Evolutionary conservation across 2,329 filamentous ascomycete genomes (phyloP).

Genomic region (Talaromyces sp.): DNA sequence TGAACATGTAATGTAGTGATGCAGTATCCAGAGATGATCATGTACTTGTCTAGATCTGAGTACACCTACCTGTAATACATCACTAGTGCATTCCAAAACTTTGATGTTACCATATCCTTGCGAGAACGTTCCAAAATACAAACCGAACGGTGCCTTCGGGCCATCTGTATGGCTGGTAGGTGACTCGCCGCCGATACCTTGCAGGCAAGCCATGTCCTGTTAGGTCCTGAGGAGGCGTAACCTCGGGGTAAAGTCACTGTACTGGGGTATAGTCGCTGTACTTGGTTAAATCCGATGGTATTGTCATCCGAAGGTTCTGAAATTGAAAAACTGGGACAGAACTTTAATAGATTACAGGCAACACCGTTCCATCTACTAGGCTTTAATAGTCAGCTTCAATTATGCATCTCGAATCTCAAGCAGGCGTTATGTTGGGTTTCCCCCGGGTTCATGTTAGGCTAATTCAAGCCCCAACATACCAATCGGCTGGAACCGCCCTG

Average conservation of each 20-base stretch:
- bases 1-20: not conserved
- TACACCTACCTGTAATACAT: not conserved
- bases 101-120: not conserved
- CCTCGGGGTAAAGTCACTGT: not conserved
- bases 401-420: not conserved
- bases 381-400: not conserved
- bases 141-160: not conserved
- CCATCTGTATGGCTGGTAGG: not conserved
- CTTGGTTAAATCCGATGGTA: not conserved
- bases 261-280: not conserved
- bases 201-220: not conserved
- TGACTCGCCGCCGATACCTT: not conserved
- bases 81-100: not conserved
- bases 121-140: not conserved
- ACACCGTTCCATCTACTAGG: not conserved
- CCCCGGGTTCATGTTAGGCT: not conserved
- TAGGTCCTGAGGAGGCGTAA: not conserved
- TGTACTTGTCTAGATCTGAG: not conserved
- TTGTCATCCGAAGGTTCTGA: not conserved
- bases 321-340: not conserved
- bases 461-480: not conserved
- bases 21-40: not conserved
- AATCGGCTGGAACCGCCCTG: not conserved
- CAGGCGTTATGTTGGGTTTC: not conserved
- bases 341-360: not conserved